Conservation (phyloP, 352 stramenopile genomes). For the Globisporangium radiosum region DNA sequence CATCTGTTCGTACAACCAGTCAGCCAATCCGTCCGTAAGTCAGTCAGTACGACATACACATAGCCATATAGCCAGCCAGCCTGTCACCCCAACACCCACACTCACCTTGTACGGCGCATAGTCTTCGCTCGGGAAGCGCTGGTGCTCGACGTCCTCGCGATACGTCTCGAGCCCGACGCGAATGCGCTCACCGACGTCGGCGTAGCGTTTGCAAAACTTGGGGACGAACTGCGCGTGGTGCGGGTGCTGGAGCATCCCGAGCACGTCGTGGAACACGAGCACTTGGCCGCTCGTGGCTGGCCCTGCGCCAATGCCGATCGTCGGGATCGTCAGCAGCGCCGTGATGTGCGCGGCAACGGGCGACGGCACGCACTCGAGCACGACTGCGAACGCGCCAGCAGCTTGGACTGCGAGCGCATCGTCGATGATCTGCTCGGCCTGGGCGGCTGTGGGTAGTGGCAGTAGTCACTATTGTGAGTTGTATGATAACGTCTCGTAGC, state of each 20-base stretch:
- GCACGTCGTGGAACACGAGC: constrained; percentile 97
- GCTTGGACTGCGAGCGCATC: constrained; percentile 94
- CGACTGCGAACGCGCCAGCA: constrained; percentile 93
- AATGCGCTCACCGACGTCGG: constrained; percentile 91
- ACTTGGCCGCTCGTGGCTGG: constrained; percentile 93
- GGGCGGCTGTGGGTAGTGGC: constrained; percentile 25
- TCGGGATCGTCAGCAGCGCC: constrained; percentile 94
- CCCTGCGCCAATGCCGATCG: constrained; percentile 97
- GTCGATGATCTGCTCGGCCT: constrained; percentile 92
- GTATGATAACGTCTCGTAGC: too few relatives aligned
- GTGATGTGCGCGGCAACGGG: constrained; percentile 93
- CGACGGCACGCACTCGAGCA: constrained; percentile 80
- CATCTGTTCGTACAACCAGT: constrained; percentile 35
- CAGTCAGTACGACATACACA: not conserved
- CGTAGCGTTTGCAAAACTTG: constrained; percentile 99
- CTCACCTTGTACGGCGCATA: constrained; percentile 93
- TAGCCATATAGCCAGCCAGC: not conserved
- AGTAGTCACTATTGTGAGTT: too few relatives aligned
- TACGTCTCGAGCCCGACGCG: constrained; percentile 93
- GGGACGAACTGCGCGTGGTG: constrained; percentile 94
- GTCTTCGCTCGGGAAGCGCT: constrained; percentile 90
- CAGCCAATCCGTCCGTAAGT: not conserved
- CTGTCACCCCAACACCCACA: not conserved
- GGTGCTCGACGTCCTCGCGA: constrained; percentile 94
- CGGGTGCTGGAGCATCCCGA: constrained; percentile 97